Evolutionary conservation across 1,284 basidiomycete species (phyloP).

Genomic region (Veloporphyrellus conicus): DNA sequence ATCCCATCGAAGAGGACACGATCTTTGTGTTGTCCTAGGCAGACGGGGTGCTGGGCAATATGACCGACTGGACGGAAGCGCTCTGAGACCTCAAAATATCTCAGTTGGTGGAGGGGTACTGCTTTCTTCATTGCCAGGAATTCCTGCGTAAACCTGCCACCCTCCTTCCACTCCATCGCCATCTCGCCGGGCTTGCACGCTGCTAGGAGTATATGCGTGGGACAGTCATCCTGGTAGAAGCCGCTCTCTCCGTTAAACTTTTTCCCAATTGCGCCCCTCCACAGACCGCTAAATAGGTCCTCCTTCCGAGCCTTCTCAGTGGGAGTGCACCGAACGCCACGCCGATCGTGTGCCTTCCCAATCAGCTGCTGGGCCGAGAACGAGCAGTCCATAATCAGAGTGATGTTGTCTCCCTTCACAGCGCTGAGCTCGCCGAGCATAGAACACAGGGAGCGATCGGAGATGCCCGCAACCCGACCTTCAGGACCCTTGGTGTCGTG

Average conservation of each 20-base stretch:
- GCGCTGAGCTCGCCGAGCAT: conserved; percentile 52
- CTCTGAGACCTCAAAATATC: conserved; percentile 47
- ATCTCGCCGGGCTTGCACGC: conserved; percentile 51
- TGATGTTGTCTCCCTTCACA: conserved; percentile 63
- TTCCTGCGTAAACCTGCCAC: conserved; percentile 55
- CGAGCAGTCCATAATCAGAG: conserved; percentile 60
- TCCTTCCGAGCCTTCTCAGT: conserved; percentile 47
- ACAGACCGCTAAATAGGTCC: conserved; percentile 51
- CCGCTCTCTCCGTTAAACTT: conserved; percentile 38
- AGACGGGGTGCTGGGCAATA: conserved; percentile 46
- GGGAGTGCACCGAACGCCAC: conserved; percentile 51
- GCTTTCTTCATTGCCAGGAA: conserved; percentile 46
- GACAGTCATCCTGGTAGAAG: conserved; percentile 42
- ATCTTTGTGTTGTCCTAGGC: conserved; percentile 45
- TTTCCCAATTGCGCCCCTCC: conserved; percentile 45
- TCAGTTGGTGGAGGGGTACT: conserved; percentile 48
- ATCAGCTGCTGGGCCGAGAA: conserved; percentile 46
- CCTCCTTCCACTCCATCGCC: conserved; percentile 56
- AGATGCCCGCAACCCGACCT: conserved; percentile 56
- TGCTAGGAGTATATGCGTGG: conserved; percentile 50
- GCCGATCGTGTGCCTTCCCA: conserved; percentile 40
- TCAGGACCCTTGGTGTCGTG: conserved; percentile 47
- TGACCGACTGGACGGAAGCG: conserved; percentile 36
- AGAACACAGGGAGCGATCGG: conserved; percentile 57
- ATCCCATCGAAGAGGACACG: conserved; percentile 53